Conservation (phyloP, 2,329 filamentous ascomycete genomes). For the Zasmidium cellare region DNA sequence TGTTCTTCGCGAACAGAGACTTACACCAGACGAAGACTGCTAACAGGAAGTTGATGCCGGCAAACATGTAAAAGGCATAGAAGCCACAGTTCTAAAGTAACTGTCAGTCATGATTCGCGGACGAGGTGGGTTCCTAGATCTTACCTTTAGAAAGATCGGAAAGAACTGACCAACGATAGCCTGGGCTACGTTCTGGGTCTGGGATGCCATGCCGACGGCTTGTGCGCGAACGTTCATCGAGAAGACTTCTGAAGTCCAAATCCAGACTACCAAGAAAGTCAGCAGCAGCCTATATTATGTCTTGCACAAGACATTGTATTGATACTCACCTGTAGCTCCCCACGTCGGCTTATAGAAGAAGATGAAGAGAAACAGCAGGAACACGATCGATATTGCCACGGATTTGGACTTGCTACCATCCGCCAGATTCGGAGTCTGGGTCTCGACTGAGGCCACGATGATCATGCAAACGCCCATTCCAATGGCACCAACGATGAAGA, state of each 20-base stretch:
- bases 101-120: background rate
- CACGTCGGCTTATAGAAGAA: constrained; percentile 62
- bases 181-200: constrained; percentile 62
- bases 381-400: constrained; percentile 68
- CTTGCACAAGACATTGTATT: background rate
- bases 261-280: constrained; percentile 54
- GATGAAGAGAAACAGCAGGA: constrained; percentile 44
- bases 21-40: constrained; percentile 38
- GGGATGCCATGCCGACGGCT: constrained; percentile 66
- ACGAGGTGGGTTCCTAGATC: background rate
- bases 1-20: constrained; percentile 10
- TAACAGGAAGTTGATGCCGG: constrained; percentile 45
- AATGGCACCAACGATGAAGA: constrained; percentile 66
- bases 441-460: constrained; percentile 55
- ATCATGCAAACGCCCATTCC: constrained; percentile 73
- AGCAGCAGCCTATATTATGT: background rate
- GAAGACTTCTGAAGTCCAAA: constrained; percentile 70
- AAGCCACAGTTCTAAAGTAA: constrained; percentile 51
- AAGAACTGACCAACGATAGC: constrained; percentile 70
- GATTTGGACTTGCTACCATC: constrained; percentile 57
- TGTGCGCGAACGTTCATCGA: constrained; percentile 72
- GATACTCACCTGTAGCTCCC: constrained; percentile 56
- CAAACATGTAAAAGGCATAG: constrained; percentile 59
- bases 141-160: constrained; percentile 58
- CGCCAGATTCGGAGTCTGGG: constrained; percentile 56